These are phyloP conservation scores for Xerocomus nothofagi DNA, from an alignment of 1,284 basidiomycete species.

Conservation along the genomic window DNA sequence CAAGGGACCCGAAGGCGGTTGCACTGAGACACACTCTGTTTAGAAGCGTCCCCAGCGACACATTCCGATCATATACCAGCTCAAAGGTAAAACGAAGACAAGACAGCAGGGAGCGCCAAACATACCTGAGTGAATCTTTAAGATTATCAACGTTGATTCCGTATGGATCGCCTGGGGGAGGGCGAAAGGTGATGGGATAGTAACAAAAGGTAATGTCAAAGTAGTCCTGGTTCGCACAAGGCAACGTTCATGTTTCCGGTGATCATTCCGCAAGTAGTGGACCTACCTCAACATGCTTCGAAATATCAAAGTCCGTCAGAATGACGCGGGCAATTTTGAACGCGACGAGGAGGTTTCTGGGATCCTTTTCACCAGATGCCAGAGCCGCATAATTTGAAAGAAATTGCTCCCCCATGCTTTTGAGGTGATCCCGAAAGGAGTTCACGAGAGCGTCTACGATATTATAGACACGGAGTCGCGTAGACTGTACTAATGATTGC, in stretches of 20 bases:
- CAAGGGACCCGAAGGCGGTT: constrained; percentile 80
- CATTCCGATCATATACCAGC: constrained; percentile 2
- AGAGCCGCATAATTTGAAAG: constrained; percentile 76
- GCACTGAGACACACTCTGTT: constrained; percentile 67
- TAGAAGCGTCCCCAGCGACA: neutral
- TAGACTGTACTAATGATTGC: constrained; percentile 79
- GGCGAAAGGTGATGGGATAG: constrained; percentile 97
- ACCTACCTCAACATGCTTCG: constrained; percentile 72
- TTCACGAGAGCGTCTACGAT: constrained; percentile 83
- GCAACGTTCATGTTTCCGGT: neutral
- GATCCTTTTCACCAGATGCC: constrained; percentile 96
- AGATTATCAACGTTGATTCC: constrained; percentile 91
- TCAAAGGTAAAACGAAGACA: constrained; percentile 25
- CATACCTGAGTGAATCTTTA: constrained; percentile 68
- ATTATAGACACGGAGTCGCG: constrained; percentile 79
- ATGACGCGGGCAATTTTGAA: constrained; percentile 88
- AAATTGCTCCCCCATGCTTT: constrained; percentile 72
- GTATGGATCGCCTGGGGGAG: constrained; percentile 93
- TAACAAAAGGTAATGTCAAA: constrained; percentile 99
- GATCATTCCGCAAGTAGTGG: neutral
- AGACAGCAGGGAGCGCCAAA: neutral
- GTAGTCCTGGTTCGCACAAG: constrained; percentile 58
- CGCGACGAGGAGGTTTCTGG: constrained; percentile 87
- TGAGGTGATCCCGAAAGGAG: constrained; percentile 69
- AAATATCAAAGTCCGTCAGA: constrained; percentile 85